phyloP scores from a whole-genome alignment of 176 grass and related monocot species.

The Hordeum marinum region DNA sequence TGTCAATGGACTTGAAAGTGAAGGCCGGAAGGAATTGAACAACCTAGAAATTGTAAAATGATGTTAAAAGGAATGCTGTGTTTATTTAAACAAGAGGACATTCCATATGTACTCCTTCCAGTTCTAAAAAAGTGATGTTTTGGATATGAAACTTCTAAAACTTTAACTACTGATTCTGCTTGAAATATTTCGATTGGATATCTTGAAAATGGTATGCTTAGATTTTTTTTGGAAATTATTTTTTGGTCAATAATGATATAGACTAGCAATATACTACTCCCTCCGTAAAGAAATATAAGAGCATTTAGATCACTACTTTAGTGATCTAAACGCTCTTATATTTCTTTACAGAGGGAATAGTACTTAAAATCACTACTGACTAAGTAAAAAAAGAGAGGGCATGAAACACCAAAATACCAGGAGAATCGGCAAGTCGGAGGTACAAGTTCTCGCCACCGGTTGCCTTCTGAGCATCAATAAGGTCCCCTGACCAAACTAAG shows the following conservation, averaged over 20 bases:
- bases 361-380: background rate
- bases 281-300: too few relatives aligned
- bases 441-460: constrained; percentile 26
- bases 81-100: background rate
- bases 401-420: background rate
- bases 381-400: background rate
- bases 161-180: too few relatives aligned
- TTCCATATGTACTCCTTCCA: background rate
- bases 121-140: background rate
- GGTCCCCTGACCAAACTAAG: constrained; percentile 41
- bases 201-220: background rate
- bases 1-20: background rate
- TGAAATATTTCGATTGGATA: background rate
- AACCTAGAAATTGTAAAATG: background rate
- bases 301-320: too few relatives aligned
- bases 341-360: too few relatives aligned
- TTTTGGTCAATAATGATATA: background rate
- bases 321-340: too few relatives aligned
- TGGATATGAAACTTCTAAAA: too few relatives aligned
- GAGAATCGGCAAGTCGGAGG: constrained; percentile 20
- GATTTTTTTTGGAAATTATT: background rate
- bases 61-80: background rate
- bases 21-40: background rate
- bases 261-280: too few relatives aligned
- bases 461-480: constrained; percentile 10